Conservation (phyloP, 140 eudicot genomes). For the Oenanthe javanica region DNA sequence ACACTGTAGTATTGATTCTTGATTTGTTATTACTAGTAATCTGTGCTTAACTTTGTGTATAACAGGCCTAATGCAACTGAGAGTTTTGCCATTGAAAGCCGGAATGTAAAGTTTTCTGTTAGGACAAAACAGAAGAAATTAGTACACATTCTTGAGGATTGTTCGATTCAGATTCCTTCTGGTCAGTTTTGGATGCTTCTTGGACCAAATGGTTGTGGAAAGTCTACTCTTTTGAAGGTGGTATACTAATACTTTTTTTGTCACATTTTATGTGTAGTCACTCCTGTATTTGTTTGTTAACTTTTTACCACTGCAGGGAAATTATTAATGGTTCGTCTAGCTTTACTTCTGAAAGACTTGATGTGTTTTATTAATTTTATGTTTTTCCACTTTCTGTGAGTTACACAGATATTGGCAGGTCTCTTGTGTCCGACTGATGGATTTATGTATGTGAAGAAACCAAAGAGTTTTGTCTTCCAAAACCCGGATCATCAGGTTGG, state of each 20-base stretch:
- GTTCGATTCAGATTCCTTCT: slow-evolving; percentile 60
- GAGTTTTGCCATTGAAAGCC: slow-evolving; percentile 53
- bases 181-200: slow-evolving; percentile 97
- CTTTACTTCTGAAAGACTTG: background rate
- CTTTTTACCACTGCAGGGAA: background rate
- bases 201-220: slow-evolving; percentile 94
- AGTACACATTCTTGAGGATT: slow-evolving; percentile 53
- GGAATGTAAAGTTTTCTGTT: slow-evolving; percentile 50
- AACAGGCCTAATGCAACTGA: slow-evolving; percentile 33
- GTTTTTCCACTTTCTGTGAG: slow-evolving; percentile 7
- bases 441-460: slow-evolving; percentile 56
- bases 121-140: slow-evolving; percentile 33
- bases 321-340: background rate
- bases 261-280: background rate
- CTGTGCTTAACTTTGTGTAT: background rate
- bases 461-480: slow-evolving; percentile 87
- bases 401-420: slow-evolving; percentile 72
- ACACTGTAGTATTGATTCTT: background rate
- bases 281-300: background rate
- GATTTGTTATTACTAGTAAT: background rate
- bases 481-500: slow-evolving; percentile 95
- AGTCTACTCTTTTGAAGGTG: slow-evolving; percentile 90
- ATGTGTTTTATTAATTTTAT: background rate
- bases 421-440: slow-evolving; percentile 65
- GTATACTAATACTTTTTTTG: background rate